A percentile compares a stretch with the other conserved stretches of the same genome.
Conservation (phyloP, 2,329 filamentous ascomycete species). For the Alternaria gaisen region DNA sequence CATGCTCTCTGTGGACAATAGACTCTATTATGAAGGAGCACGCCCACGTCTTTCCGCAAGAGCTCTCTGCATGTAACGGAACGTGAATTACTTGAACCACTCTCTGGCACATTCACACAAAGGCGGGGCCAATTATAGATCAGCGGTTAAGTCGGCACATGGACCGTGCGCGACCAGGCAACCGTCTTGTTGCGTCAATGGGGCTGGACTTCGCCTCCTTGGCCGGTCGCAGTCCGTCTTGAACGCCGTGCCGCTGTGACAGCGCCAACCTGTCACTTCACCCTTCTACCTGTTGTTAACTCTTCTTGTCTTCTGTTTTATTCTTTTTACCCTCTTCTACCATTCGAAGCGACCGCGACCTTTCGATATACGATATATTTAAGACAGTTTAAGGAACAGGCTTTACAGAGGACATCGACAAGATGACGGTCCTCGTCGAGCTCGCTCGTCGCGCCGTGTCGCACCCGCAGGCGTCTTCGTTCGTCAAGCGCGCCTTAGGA, state of each 20-base stretch:
- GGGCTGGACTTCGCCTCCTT: constrained; percentile 28
- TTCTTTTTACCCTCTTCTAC: constrained; percentile 6
- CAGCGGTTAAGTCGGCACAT: constrained; percentile 17
- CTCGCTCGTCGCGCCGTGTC: constrained; percentile 44
- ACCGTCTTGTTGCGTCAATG: constrained; percentile 17
- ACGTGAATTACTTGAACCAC: neutral
- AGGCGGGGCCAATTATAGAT: constrained; percentile 29
- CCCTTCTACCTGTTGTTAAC: constrained; percentile 1
- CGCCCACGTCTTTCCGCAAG: neutral
- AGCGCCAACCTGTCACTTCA: constrained; percentile 17
- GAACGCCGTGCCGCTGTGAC: constrained; percentile 24
- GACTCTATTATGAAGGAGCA: neutral
- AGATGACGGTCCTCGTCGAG: constrained; percentile 38
- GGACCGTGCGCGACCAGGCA: constrained; percentile 24
- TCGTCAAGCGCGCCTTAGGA: constrained; percentile 37
- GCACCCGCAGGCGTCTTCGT: constrained; percentile 32
- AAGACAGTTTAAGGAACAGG: neutral
- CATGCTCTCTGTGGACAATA: neutral
- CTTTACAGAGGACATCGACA: constrained; percentile 4
- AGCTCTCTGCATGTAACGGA: neutral
- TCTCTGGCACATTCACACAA: neutral
- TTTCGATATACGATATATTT: constrained; percentile 1
- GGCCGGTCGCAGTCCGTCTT: neutral
- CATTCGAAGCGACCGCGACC: neutral
- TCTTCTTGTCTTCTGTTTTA: constrained; percentile 9